Base-by-base conservation (phyloP, 805 yeast genomes). In the Myxozyma lipomycoides region DNA sequence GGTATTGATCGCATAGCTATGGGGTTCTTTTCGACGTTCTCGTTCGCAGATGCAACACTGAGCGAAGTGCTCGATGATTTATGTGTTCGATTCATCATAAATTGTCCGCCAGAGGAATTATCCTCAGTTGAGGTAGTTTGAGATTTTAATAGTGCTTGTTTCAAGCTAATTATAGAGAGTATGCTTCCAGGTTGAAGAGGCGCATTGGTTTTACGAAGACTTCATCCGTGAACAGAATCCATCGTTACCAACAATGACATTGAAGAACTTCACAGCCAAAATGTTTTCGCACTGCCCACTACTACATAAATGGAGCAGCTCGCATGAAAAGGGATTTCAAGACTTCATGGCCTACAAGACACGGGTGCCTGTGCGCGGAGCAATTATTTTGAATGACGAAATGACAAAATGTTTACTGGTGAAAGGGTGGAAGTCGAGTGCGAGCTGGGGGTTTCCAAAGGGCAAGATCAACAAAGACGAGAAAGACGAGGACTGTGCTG, bases 401-500 rank as follows among this genome's bases (percentile, higher is more conserved):
- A 66, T 88, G 71, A 78, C 81, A 49, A 87, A 52, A 34, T 56
- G 61, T 26, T 18, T 95, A 25, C 70, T 93, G 57, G 95, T 93
- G 3, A 82, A 86, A 64, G 97, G 96, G 3, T 81, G 82, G 44
- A 95, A 86, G 56, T 78, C 89, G 10, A 69, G 72, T 28, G 66
- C 75, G n/a, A 70, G 84, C 1, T 93, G 98, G 98, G 85, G 96
- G 5, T 93, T 93, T 63, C 99, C 99, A 4, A 75, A 96, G 66
- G 99, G 99, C 4, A 93, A 93, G 68, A 93, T 93, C 50, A 86
- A 95, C 35, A 90, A 93, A 65, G 95, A 83, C 64, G 99, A 93
- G 71, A 73, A 81, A 15, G 98, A 93, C 67, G 76, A 81, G 4
- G 82, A 78, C 47, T 95, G 98, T 71, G 97, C 98, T 3, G 69